Evolutionary conservation across 176 grass and related monocot species (phyloP).

Genomic region (Bromus sterilis): DNA sequence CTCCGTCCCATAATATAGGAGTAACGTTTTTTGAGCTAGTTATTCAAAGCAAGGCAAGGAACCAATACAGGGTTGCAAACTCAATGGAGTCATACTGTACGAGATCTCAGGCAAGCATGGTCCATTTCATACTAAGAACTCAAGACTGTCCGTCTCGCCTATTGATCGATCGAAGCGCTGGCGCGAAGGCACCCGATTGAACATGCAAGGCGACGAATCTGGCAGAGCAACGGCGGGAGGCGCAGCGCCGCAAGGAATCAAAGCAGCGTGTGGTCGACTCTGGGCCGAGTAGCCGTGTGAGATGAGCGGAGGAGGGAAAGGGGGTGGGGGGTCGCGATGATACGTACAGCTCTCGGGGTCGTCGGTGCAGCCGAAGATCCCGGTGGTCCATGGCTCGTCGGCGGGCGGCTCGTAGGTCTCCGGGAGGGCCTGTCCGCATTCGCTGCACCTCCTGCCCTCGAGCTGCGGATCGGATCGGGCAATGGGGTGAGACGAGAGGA

Average conservation of each 20-base stretch:
- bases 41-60: no score
- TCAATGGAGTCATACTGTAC: not conserved
- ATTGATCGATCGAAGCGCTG: not conserved
- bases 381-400: constrained; percentile 80
- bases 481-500: not conserved
- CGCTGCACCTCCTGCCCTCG: constrained; percentile 52
- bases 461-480: constrained; percentile 34
- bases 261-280: not conserved
- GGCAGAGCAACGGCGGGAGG: not conserved
- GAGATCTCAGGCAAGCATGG: not conserved
- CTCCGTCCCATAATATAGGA: no score
- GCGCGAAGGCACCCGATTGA: not conserved
- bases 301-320: not conserved
- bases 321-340: not conserved
- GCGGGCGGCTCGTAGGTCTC: constrained; percentile 73
- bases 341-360: constrained; percentile 69
- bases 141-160: not conserved
- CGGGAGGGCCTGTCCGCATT: constrained; percentile 71
- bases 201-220: not conserved
- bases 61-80: not conserved
- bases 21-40: no score
- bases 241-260: not conserved
- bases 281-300: not conserved
- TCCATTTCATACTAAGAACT: not conserved
- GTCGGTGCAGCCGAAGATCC: constrained; percentile 75